A percentile compares a stretch with the other conserved stretches of the same genome.
Conservation (phyloP, 129 eudicot genomes). For the Deinandra increscens region DNA sequence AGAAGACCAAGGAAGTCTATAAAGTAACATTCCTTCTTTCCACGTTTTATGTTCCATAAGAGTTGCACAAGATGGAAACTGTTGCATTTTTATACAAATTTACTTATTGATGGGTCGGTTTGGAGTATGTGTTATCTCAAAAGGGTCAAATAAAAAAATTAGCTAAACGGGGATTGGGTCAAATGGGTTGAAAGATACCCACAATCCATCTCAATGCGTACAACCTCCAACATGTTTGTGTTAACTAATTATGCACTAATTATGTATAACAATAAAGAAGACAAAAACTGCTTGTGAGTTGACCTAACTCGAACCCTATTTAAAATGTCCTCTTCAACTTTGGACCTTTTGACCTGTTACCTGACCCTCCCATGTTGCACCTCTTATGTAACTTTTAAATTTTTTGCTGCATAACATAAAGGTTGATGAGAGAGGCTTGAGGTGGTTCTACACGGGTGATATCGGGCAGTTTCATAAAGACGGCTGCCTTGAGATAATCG, state of each 20-base stretch:
- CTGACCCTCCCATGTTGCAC: too few species aligned
- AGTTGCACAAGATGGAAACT: background rate
- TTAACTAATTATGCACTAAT: background rate
- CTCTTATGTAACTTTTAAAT: slow-evolving; percentile 2
- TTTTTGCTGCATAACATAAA: slow-evolving; percentile 23
- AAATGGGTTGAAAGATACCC: background rate
- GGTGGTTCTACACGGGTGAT: slow-evolving; percentile 98
- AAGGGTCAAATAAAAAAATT: background rate
- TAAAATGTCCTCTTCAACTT: background rate
- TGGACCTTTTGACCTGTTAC: background rate
- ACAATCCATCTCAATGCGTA: background rate
- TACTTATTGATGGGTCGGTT: background rate
- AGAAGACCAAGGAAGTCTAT: slow-evolving; percentile 86
- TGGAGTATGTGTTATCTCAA: background rate
- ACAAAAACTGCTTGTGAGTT: background rate
- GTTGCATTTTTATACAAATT: background rate
- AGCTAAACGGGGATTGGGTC: background rate
- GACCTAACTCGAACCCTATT: background rate
- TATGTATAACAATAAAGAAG: background rate
- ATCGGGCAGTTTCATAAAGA: slow-evolving; percentile 81
- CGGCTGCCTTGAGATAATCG: slow-evolving; percentile 95
- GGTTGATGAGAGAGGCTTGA: slow-evolving; percentile 91
- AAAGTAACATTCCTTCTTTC: slow-evolving; percentile 48
- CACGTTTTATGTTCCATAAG: background rate
- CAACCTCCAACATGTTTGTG: background rate